Conservation (phyloP, 495 filamentous ascomycete species). For the Daldinia concentrica region DNA sequence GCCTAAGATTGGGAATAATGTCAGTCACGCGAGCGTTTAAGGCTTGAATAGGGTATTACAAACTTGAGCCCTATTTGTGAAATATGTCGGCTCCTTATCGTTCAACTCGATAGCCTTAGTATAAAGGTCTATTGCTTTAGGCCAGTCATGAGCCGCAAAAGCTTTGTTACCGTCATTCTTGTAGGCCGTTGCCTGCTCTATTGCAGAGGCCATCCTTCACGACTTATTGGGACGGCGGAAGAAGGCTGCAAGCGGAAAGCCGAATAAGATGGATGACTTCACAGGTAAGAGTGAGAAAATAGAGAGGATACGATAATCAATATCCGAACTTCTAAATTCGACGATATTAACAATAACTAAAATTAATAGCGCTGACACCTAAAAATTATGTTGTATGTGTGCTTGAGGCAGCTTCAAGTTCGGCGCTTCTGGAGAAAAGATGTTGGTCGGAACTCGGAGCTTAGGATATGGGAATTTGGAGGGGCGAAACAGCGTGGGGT, state of each 20-base stretch:
- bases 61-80: conserved; percentile 94
- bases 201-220: conserved; percentile 38
- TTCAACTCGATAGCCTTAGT: conserved; percentile 88
- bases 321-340: neutral
- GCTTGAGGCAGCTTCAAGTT: conserved; percentile 12
- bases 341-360: conserved; percentile 3
- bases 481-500: conserved; percentile 26
- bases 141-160: conserved; percentile 89
- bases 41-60: conserved; percentile 39
- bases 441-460: conserved; percentile 38
- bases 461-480: conserved; percentile 19
- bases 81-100: conserved; percentile 86
- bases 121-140: conserved; percentile 83
- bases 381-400: conserved; percentile 14
- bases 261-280: neutral
- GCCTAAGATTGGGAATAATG: conserved; percentile 61
- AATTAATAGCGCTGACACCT: neutral
- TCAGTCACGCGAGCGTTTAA: conserved; percentile 60
- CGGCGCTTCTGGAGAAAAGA: conserved; percentile 20
- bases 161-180: conserved; percentile 96
- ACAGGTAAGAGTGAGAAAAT: neutral
- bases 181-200: conserved; percentile 76
- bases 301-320: neutral
- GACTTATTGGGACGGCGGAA: conserved; percentile 1
- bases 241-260: conserved; percentile 9